Conservation (phyloP, 345 rosid genomes). For the Combretum micranthum region DNA sequence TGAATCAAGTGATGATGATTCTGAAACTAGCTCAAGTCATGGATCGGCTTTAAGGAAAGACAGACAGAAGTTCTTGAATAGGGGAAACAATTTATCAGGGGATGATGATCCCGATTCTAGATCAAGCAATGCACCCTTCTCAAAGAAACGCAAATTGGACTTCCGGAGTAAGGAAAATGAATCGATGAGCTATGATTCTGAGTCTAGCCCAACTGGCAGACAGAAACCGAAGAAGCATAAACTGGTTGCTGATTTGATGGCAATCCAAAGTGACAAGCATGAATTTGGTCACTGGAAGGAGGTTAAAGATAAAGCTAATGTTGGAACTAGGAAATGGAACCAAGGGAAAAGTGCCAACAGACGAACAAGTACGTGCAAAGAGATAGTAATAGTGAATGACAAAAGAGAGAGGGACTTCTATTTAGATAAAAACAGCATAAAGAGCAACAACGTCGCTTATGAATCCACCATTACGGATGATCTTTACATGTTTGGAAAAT, state of each 20-base stretch:
- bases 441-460: background rate
- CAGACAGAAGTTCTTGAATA: no score
- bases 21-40: no score
- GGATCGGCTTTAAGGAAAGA: no score
- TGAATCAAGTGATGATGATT: no score
- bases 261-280: conserved; percentile 21
- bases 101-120: no score
- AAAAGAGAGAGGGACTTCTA: conserved; percentile 15
- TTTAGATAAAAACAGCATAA: conserved; percentile 7
- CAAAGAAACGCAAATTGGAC: conserved; percentile 36
- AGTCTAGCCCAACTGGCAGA: conserved; percentile 18
- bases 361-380: conserved; percentile 11
- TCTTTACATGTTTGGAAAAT: conserved; percentile 16
- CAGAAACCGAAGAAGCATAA: conserved; percentile 22
- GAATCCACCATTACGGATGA: conserved; percentile 2
- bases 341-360: conserved; percentile 19
- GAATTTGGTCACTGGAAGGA: conserved; percentile 17
- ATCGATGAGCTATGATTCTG: conserved; percentile 37
- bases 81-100: no score
- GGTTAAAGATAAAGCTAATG: conserved; percentile 12
- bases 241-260: conserved; percentile 16
- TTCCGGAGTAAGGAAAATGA: conserved; percentile 31
- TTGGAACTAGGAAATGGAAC: conserved; percentile 7
- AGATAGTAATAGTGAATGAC: conserved; percentile 4
- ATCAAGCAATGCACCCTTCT: no score